Conservation (phyloP, 495 filamentous ascomycete genomes). For the Aspergillus hancockii region DNA sequence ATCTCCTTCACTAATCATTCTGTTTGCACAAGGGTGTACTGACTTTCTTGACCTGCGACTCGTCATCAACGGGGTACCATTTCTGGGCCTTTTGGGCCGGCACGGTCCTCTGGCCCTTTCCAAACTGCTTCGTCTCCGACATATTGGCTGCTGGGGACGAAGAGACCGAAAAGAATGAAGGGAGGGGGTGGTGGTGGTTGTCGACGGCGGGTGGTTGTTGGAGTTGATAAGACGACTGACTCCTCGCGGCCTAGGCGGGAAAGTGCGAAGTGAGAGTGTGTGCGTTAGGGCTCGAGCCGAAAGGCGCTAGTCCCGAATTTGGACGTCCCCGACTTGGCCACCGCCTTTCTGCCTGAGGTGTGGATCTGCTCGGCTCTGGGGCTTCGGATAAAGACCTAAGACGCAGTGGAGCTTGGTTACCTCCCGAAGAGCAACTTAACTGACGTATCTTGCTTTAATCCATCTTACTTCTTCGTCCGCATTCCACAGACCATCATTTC, state of each 20-base stretch:
- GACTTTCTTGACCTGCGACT: conserved; percentile 89
- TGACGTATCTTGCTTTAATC: conserved; percentile 40
- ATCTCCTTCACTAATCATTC: conserved; percentile 24
- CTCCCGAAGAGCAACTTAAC: conserved; percentile 28
- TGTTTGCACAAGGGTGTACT: conserved; percentile 40
- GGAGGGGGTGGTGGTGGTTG: conserved; percentile 37
- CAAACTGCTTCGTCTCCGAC: conserved; percentile 95
- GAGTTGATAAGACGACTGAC: conserved; percentile 39
- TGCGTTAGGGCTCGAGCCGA: conserved; percentile 38
- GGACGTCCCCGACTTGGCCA: conserved; percentile 13
- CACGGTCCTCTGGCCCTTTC: conserved; percentile 91
- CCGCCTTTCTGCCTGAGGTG: conserved; percentile 22
- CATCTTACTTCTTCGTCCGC: background rate
- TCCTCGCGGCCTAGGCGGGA: conserved; percentile 34
- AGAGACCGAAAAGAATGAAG: conserved; percentile 38
- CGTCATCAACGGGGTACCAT: conserved; percentile 98
- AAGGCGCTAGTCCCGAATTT: conserved; percentile 38
- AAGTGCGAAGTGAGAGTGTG: conserved; percentile 38
- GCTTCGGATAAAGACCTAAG: conserved; percentile 18
- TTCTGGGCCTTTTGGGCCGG: conserved; percentile 93
- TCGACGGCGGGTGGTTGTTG: conserved; percentile 51
- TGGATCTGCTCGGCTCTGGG: background rate
- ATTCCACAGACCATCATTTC: background rate
- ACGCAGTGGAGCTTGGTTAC: conserved; percentile 14
- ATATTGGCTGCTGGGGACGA: conserved; percentile 58